Percentiles rank a stretch among this genome's conserved stretches.
Conservation (phyloP, 345 rosid genomes). For the Anacardium occidentale region DNA sequence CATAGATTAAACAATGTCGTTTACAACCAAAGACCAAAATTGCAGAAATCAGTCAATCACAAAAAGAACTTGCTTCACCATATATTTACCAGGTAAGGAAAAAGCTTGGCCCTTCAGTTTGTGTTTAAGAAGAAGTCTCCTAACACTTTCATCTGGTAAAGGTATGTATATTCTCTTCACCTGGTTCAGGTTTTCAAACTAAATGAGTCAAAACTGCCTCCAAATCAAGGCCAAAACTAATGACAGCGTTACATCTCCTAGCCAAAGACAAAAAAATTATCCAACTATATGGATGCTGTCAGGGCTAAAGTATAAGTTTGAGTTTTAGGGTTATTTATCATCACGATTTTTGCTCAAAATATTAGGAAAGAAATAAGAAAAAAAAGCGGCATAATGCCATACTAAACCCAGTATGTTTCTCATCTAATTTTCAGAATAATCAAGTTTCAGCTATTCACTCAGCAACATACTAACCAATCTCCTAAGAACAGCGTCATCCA, state of each 20-base stretch:
- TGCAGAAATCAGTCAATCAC: neutral
- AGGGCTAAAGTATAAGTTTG: no score
- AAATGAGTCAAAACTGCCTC: neutral
- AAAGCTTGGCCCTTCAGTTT: slow-evolving; percentile 78
- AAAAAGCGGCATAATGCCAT: neutral
- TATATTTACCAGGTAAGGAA: slow-evolving; percentile 62
- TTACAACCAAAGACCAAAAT: neutral
- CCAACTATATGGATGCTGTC: no score
- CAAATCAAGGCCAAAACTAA: neutral
- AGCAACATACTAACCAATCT: slow-evolving; percentile 64
- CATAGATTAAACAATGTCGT: neutral
- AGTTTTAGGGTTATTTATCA: neutral
- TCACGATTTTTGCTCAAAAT: neutral
- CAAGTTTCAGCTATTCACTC: slow-evolving; percentile 6
- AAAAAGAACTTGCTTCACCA: neutral
- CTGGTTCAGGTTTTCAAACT: slow-evolving; percentile 37
- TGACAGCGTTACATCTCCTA: neutral
- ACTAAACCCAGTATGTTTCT: neutral
- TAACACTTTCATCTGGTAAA: slow-evolving; percentile 70
- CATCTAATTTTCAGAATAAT: neutral
- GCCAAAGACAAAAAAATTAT: no score
- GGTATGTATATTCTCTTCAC: slow-evolving; percentile 95
- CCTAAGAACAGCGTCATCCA: slow-evolving; percentile 95
- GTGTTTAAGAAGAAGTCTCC: slow-evolving; percentile 66
- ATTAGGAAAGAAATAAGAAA: neutral